Base-by-base conservation (phyloP, 768 basidiomycete species). In the Strobilomyces dryophilus region DNA sequence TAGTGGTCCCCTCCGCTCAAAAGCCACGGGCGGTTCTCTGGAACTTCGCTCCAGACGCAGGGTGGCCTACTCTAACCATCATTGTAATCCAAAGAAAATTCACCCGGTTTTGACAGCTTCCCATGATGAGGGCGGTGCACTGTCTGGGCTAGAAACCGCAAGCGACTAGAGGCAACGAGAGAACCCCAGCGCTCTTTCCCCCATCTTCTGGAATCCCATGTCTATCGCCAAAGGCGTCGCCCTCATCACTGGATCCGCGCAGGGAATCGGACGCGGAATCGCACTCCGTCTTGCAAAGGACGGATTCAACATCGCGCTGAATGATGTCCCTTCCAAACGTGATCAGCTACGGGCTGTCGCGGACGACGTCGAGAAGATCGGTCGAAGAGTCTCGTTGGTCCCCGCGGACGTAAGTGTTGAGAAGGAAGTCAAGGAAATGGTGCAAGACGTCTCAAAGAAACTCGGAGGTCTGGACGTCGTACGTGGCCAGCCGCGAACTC, bases 401-500 rank as follows among this genome's bases (percentile, higher is more conserved):
- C 42, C 67, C 8, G 76, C 66, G 1, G 77, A 80, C 54, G 74
- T 81, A 3, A 61, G 68, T 7, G 39, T 61, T 2, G 79, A 80
- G 50, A 56, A 54, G 1, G 69, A 78, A 8, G 79, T 82, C 2
- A 63, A 73, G 50, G 47, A 26, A 12, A 69, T 80, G 65, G 64
- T 82, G 2, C 65, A 65, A 4, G 47, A 42, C 0, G 61, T 59
- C 14, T 58, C 66, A 1, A 39, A 62, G 4, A 56, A 59, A 11
- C 63, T 80, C 12, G 79, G 79, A 3, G 61, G 73, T 4, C 56
- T 82, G 20, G 76, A 80, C 53, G 77, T 78, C 15, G 79, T 78
- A 42, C 52, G 78, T 62, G 4, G 8, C 11, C 34, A 2, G 0
- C 20, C 7, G 21, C 6, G 1, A 0, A 21, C 15, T 18, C 5